Evolutionary conservation across 768 basidiomycete species (phyloP).

Genomic region (Pholiota molesta): DNA sequence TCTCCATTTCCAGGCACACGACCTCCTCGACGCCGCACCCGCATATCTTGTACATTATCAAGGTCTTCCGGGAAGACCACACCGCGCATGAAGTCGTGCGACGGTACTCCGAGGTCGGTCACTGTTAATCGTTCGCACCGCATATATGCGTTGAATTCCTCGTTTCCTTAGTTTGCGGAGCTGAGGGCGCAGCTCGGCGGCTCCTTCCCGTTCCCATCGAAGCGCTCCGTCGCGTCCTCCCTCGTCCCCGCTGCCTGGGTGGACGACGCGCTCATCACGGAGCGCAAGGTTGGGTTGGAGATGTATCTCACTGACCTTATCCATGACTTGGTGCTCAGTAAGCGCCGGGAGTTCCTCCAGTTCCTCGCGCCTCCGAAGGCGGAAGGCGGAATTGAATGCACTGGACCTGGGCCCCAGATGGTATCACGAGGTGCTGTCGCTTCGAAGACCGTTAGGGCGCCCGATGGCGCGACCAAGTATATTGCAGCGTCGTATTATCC

Average conservation of each 20-base stretch:
- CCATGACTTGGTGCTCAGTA: slow-evolving; percentile 33
- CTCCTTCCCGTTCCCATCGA: slow-evolving; percentile 46
- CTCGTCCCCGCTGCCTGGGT: slow-evolving; percentile 54
- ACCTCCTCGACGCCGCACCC: slow-evolving; percentile 21
- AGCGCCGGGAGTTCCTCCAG: slow-evolving; percentile 32
- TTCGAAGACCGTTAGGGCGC: background rate
- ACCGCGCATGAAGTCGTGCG: slow-evolving; percentile 17
- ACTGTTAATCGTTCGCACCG: background rate
- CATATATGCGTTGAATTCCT: slow-evolving; percentile 20
- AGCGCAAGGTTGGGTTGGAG: slow-evolving; percentile 49
- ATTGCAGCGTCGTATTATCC: slow-evolving; percentile 53
- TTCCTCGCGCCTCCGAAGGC: slow-evolving; percentile 35
- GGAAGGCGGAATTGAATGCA: background rate
- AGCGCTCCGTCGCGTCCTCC: slow-evolving; percentile 43
- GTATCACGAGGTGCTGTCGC: background rate
- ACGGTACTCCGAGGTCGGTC: slow-evolving; percentile 22
- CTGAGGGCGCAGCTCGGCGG: slow-evolving; percentile 41
- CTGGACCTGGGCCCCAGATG: background rate
- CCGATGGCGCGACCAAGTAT: slow-evolving; percentile 3
- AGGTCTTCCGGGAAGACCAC: slow-evolving; percentile 20
- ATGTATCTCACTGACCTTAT: slow-evolving; percentile 43
- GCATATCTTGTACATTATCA: slow-evolving; percentile 22
- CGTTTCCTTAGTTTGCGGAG: slow-evolving; percentile 28
- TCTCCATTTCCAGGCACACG: slow-evolving; percentile 18
- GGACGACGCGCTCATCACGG: slow-evolving; percentile 52